phyloP scores from a whole-genome alignment of 257 asterid species.

The Solanum sitiens region DNA sequence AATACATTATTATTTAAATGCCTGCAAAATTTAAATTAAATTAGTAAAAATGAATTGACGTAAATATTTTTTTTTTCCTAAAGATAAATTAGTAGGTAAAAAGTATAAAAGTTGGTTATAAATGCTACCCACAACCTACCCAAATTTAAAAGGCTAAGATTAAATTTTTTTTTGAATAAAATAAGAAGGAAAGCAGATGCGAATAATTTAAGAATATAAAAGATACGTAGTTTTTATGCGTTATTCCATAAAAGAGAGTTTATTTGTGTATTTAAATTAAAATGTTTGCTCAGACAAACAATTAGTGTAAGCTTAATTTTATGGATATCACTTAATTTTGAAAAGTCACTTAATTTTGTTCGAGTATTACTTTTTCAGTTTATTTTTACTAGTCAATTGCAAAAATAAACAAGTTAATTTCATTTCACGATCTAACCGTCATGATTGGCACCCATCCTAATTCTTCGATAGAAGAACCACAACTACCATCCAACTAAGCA shows the following conservation, averaged over 20 bases:
- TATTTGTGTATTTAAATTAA: too few relatives aligned
- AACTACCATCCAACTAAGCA: too few relatives aligned
- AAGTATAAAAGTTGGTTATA: not conserved
- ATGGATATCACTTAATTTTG: not conserved
- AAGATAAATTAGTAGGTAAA: not conserved
- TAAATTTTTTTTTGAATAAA: too few relatives aligned
- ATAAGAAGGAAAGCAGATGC: not conserved
- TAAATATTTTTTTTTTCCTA: not conserved
- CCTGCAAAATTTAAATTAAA: not conserved
- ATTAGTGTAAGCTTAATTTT: not conserved
- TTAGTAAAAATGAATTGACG: too few relatives aligned
- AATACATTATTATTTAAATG: too few relatives aligned
- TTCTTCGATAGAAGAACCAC: too few relatives aligned
- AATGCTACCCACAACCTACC: not conserved
- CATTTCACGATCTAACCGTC: too few relatives aligned
- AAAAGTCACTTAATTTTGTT: not conserved
- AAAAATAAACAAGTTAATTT: too few relatives aligned
- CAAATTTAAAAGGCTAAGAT: not conserved
- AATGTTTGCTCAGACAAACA: too few relatives aligned
- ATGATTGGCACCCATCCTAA: too few relatives aligned
- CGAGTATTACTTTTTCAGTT: not conserved
- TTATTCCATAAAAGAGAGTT: not conserved
- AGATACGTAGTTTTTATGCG: not conserved
- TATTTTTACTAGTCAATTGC: not conserved
- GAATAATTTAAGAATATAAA: not conserved